These are phyloP conservation scores for Scolecobasidium constrictum DNA, from an alignment of 2,329 filamentous ascomycete genomes.

Conservation along the genomic window DNA sequence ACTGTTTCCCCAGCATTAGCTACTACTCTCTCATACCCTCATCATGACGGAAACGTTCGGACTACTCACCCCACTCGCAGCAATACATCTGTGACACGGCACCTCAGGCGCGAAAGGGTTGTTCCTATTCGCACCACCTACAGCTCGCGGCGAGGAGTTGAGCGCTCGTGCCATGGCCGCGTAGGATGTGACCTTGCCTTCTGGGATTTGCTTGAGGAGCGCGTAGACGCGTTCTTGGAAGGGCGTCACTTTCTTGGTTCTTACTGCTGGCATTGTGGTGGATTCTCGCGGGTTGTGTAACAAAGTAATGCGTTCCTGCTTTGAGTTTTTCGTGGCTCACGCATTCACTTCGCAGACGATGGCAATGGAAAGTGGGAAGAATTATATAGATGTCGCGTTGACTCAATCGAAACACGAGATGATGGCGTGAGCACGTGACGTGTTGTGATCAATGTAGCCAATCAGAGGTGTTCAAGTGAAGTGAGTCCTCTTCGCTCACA, in stretches of 20 bases:
- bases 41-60: not conserved
- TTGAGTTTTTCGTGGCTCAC: too few relatives aligned
- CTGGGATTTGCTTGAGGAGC: slow-evolving; percentile 65
- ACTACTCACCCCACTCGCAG: slow-evolving; percentile 50
- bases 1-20: slow-evolving; percentile 13
- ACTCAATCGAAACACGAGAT: too few relatives aligned
- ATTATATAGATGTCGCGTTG: too few relatives aligned
- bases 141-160: slow-evolving; percentile 60
- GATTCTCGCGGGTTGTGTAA: slow-evolving; percentile 25
- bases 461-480: too few relatives aligned
- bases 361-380: too few relatives aligned
- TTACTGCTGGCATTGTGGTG: not conserved
- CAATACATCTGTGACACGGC: slow-evolving; percentile 73
- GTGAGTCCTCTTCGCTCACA: too few relatives aligned
- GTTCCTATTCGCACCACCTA: slow-evolving; percentile 63
- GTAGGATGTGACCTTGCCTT: slow-evolving; percentile 68
- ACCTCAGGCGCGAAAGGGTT: slow-evolving; percentile 79
- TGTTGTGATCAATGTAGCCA: too few relatives aligned
- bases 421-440: too few relatives aligned
- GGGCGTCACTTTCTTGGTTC: slow-evolving; percentile 16
- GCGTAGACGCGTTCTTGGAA: slow-evolving; percentile 48
- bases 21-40: not conserved
- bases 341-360: too few relatives aligned
- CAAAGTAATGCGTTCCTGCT: too few relatives aligned
- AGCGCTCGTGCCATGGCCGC: slow-evolving; percentile 58